A percentile compares a stretch with the other conserved stretches of the same genome.
Evolutionary conservation across 1,139 yeast genomes (phyloP).

Genomic region (Geotrichum reessii): DNA sequence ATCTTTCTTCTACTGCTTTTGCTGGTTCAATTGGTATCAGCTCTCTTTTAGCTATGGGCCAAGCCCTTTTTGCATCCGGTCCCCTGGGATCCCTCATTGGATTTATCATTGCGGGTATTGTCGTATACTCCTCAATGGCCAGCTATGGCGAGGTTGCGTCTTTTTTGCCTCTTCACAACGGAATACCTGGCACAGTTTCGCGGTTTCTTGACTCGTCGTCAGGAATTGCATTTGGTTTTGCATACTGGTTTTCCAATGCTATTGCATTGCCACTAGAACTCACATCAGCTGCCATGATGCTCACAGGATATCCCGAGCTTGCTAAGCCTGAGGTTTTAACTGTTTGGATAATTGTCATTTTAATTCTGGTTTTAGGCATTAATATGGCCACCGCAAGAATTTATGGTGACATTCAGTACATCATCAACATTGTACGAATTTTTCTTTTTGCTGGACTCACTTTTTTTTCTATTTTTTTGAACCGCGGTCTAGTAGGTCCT

Average conservation of each 20-base stretch:
- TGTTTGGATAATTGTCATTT: conserved; percentile 63
- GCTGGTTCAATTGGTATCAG: conserved; percentile 89
- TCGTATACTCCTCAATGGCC: conserved; percentile 64
- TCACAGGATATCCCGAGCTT: conserved; percentile 56
- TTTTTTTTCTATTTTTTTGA: conserved; percentile 58
- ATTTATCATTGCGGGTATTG: conserved; percentile 57
- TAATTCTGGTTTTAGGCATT: conserved; percentile 48
- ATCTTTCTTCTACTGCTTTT: conserved; percentile 73
- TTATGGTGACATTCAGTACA: conserved; percentile 71
- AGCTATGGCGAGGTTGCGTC: conserved; percentile 87
- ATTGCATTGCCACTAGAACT: conserved; percentile 75
- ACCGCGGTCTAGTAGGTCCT: conserved; percentile 46
- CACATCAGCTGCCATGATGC: conserved; percentile 71
- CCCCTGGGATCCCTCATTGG: conserved; percentile 78
- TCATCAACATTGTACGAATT: conserved; percentile 57
- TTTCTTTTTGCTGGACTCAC: conserved; percentile 50
- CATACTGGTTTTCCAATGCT: conserved; percentile 69
- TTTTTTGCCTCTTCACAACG: conserved; percentile 73
- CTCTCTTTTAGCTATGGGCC: conserved; percentile 67
- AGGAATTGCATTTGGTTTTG: conserved; percentile 77
- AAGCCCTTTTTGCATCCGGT: conserved; percentile 71
- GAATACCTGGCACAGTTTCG: conserved; percentile 53
- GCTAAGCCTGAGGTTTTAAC: conserved; percentile 52
- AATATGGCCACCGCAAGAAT: conserved; percentile 65
- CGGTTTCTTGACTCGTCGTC: conserved; percentile 81